Conservation (phyloP, 2,329 filamentous ascomycete species). For the Fusarium anthophilum region DNA sequence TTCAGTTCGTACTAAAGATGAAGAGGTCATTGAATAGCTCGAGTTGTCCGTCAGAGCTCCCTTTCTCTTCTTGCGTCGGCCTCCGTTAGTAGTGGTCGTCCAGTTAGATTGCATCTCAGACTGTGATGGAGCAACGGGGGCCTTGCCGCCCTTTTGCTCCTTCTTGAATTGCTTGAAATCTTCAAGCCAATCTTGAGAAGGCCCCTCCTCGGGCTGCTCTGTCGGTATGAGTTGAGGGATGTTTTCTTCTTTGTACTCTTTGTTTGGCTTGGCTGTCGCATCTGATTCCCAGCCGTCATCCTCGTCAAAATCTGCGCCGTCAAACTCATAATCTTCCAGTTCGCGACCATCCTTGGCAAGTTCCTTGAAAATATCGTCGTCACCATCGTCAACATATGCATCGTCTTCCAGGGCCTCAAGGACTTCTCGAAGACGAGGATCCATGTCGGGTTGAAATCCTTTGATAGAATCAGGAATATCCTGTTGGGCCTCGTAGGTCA, state of each 20-base stretch:
- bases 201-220: constrained; percentile 66
- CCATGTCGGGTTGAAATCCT: constrained; percentile 98
- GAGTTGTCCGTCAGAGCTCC: constrained; percentile 90
- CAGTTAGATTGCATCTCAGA: constrained; percentile 76
- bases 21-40: constrained; percentile 91
- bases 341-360: constrained; percentile 77
- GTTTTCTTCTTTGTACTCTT: constrained; percentile 62
- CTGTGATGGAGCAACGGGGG: constrained; percentile 55
- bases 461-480: constrained; percentile 89
- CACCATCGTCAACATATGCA: constrained; percentile 87
- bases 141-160: constrained; percentile 66
- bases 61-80: constrained; percentile 92
- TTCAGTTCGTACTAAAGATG: constrained; percentile 86
- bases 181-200: constrained; percentile 85
- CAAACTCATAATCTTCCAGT: constrained; percentile 82
- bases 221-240: constrained; percentile 59
- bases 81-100: constrained; percentile 81
- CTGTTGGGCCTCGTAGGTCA: constrained; percentile 92
- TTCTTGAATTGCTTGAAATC: constrained; percentile 97
- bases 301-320: constrained; percentile 68
- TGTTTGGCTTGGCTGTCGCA: constrained; percentile 81
- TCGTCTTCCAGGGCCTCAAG: constrained; percentile 95
- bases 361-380: constrained; percentile 85
- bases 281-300: constrained; percentile 97
- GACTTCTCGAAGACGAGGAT: constrained; percentile 88